Percentiles rank a stretch among this genome's conserved stretches.
phyloP scores from a whole-genome alignment of 139 green algal genomes.

The Cymbomonas tetramitiformis region DNA sequence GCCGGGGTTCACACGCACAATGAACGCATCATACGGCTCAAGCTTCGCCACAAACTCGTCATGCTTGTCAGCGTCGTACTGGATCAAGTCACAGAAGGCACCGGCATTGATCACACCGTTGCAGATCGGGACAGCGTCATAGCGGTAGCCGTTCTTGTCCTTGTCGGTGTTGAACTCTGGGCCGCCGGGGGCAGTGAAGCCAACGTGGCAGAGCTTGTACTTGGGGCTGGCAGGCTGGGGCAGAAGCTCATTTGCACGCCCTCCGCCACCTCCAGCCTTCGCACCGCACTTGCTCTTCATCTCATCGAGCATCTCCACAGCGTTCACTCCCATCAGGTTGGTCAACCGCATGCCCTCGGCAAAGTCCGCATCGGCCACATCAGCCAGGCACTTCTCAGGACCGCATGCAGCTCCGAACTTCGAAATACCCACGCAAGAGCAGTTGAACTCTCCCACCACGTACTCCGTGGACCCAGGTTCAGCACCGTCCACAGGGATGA shows the following conservation, averaged over 20 bases:
- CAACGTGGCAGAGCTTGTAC: no score
- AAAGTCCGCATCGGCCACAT: conserved; percentile 3
- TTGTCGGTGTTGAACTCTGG: no score
- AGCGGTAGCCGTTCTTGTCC: conserved; percentile 14
- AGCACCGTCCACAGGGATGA: conserved; percentile 24
- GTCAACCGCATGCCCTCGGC: neutral
- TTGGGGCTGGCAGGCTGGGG: no score
- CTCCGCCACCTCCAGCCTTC: no score
- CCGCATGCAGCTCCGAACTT: conserved; percentile 1
- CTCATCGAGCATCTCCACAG: neutral
- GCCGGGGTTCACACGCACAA: conserved; percentile 27
- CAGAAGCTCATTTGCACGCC: no score
- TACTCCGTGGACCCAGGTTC: conserved; percentile 23
- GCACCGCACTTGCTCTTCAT: no score
- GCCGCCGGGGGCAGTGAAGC: no score
- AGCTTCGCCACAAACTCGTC: conserved; percentile 2
- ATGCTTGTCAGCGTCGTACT: conserved; percentile 17
- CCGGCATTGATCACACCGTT: conserved; percentile 26
- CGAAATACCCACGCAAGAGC: conserved; percentile 28
- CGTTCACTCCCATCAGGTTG: neutral
- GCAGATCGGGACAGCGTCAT: conserved; percentile 28
- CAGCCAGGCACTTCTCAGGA: neutral
- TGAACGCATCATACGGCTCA: conserved; percentile 7
- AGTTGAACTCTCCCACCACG: conserved; percentile 33
- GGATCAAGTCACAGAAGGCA: conserved; percentile 4